Conservation (phyloP, 331 rosid species). For the Cydonia oblonga region DNA sequence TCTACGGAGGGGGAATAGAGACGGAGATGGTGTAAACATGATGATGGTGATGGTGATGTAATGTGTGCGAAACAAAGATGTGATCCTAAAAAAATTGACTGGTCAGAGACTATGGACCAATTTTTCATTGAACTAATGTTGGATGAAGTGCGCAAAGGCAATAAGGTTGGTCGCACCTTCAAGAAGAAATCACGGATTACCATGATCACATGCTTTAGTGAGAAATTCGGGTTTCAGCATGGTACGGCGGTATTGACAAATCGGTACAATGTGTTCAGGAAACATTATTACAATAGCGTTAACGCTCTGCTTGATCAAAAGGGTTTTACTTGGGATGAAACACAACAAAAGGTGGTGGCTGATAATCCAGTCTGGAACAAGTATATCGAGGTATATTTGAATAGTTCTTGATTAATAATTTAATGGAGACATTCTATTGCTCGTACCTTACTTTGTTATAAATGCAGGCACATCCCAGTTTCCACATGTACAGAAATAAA, state of each 20-base stretch:
- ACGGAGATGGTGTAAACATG: no score
- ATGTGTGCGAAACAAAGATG: no score
- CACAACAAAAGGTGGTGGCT: conserved; percentile 30
- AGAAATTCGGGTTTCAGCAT: conserved; percentile 24
- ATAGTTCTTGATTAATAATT: not conserved
- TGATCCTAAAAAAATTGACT: conserved; percentile 36
- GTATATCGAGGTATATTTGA: conserved; percentile 27
- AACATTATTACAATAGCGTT: conserved; percentile 36
- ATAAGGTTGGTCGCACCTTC: conserved; percentile 31
- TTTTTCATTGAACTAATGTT: conserved; percentile 42
- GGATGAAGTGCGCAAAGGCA: conserved; percentile 35
- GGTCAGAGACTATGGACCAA: conserved; percentile 46
- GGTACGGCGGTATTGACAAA: conserved; percentile 43
- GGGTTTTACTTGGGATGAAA: conserved; percentile 42
- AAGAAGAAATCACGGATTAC: conserved; percentile 38
- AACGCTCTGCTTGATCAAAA: conserved; percentile 32
- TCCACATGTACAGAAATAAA: conserved; percentile 30
- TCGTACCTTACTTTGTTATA: not conserved
- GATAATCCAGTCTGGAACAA: conserved; percentile 39
- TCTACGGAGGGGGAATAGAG: no score
- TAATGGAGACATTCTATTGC: not conserved
- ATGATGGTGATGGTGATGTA: no score
- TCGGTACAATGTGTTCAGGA: conserved; percentile 34
- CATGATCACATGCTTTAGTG: conserved; percentile 34
- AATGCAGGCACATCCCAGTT: conserved; percentile 41